phyloP scores from a whole-genome alignment of 352 stramenopile species.

The Pythium biforme region DNA sequence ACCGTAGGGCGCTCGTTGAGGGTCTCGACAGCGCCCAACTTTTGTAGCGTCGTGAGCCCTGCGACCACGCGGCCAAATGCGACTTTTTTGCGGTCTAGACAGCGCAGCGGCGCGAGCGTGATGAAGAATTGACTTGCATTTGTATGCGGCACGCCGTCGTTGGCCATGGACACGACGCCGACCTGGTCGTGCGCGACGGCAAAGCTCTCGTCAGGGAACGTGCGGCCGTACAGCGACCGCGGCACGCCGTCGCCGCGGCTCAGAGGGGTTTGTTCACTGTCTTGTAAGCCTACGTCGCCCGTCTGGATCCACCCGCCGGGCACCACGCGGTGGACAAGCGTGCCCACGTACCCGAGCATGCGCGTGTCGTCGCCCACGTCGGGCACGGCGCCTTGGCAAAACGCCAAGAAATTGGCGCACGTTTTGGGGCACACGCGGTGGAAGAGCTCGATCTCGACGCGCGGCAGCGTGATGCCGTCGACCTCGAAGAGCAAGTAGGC shows the following conservation, averaged over 20 bases:
- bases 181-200: constrained; percentile 56
- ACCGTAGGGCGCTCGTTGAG: constrained; percentile 50
- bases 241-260: constrained; percentile 45
- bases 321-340: constrained; percentile 64
- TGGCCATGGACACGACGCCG: constrained; percentile 95
- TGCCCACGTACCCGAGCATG: constrained; percentile 53
- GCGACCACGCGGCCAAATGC: constrained; percentile 73
- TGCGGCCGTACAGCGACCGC: constrained; percentile 54
- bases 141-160: constrained; percentile 89
- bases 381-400: constrained; percentile 56
- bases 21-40: constrained; percentile 55
- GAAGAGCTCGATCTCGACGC: constrained; percentile 74
- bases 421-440: constrained; percentile 57
- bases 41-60: constrained; percentile 53
- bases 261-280: background rate
- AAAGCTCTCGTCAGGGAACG: constrained; percentile 78
- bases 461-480: constrained; percentile 53
- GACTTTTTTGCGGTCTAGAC: constrained; percentile 73
- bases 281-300: constrained; percentile 46
- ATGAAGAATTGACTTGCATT: constrained; percentile 99
- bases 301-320: constrained; percentile 70
- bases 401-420: constrained; percentile 72
- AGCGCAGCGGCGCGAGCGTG: constrained; percentile 77
- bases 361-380: constrained; percentile 38
- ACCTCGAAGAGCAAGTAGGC: constrained; percentile 64